Conservation (phyloP, 78 protist species). For the Cavenderia fasciculata region DNA sequence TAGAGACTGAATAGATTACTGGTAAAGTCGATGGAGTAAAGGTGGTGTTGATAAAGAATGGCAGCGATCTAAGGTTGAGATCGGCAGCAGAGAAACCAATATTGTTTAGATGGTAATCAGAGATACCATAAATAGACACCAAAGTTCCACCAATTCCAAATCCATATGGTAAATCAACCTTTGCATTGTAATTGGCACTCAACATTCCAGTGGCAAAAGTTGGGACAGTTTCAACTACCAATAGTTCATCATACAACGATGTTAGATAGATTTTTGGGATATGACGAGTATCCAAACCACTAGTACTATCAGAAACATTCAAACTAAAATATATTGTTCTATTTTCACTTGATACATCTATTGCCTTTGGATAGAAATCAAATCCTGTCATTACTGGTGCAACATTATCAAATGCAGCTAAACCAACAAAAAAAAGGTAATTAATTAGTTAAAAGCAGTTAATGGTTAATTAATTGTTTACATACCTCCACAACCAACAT, state of each 20-base stretch:
- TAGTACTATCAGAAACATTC: background rate
- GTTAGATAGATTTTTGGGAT: background rate
- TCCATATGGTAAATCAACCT: background rate
- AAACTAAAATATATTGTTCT: slow-evolving; percentile 9
- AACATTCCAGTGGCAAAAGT: background rate
- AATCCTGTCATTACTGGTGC: background rate
- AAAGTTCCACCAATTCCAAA: slow-evolving; percentile 18
- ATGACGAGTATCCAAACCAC: background rate
- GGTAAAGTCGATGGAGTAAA: background rate
- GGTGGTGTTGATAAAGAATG: background rate
- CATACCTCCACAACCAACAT: too few relatives aligned
- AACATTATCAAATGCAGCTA: background rate
- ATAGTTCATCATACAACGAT: background rate
- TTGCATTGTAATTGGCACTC: background rate
- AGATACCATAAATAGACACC: slow-evolving; percentile 6
- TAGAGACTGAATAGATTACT: background rate
- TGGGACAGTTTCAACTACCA: background rate
- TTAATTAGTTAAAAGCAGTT: too few relatives aligned
- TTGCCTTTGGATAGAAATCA: slow-evolving; percentile 10
- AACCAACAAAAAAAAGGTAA: too few relatives aligned
- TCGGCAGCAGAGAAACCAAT: background rate
- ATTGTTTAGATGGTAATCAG: background rate
- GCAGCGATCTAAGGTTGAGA: background rate
- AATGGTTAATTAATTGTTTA: too few relatives aligned
- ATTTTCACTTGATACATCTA: background rate